Evolutionary conservation across 2,329 filamentous ascomycete species (phyloP).

Genomic region (Metarhizium robertsii): DNA sequence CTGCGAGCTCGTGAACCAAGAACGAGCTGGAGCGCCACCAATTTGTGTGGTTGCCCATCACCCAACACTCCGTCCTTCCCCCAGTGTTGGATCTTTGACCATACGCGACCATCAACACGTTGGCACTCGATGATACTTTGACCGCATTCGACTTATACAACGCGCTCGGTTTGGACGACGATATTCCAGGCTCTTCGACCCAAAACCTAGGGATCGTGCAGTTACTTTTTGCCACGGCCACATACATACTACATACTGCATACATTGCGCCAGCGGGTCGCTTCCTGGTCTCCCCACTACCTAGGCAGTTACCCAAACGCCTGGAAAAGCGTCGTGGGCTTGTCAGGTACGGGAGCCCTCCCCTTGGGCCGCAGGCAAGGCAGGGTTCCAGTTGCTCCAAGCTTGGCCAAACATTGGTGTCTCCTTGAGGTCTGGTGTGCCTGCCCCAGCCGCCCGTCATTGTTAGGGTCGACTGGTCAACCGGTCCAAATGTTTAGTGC

Average conservation of each 20-base stretch:
- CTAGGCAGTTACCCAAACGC: not conserved
- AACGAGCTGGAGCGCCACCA: not conserved
- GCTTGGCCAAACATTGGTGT: not conserved
- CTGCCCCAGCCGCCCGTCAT: not conserved
- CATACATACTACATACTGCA: not conserved
- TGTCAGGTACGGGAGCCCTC: constrained; percentile 5
- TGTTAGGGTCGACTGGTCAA: too few relatives aligned
- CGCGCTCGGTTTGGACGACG: not conserved
- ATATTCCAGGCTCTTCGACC: not conserved
- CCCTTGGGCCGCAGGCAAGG: constrained; percentile 2
- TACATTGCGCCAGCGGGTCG: constrained; percentile 1
- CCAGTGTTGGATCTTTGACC: not conserved
- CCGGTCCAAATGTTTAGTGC: not conserved
- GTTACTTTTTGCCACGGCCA: constrained; percentile 2
- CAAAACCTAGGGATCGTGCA: not conserved
- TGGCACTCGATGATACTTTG: not conserved
- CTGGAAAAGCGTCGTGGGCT: constrained; percentile 1
- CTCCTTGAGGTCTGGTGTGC: not conserved
- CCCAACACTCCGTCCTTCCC: not conserved
- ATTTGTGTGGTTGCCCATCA: not conserved
- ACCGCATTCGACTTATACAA: not conserved
- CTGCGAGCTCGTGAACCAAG: not conserved
- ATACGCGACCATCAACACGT: not conserved
- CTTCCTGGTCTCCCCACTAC: constrained; percentile 2
- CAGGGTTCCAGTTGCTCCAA: not conserved